A percentile compares a stretch with the other conserved stretches of the same genome.
Evolutionary conservation across 495 filamentous ascomycete species (phyloP).

Genomic region (Evansstolkia leycettana): DNA sequence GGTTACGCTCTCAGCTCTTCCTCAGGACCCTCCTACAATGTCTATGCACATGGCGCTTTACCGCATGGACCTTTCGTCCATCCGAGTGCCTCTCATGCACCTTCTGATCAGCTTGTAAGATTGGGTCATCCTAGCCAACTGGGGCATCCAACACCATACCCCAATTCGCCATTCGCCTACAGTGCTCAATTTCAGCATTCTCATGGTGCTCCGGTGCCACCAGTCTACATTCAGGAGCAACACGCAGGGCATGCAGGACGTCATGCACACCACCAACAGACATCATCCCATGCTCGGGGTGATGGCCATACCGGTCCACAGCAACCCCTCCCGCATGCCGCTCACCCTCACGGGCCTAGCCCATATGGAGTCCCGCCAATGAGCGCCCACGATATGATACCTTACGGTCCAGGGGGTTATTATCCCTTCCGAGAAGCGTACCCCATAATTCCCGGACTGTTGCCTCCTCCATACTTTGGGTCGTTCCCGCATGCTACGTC

Average conservation of each 20-base stretch:
- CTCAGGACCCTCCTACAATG: conserved; percentile 27
- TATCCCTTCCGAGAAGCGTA: conserved; percentile 31
- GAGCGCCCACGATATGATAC: conserved; percentile 35
- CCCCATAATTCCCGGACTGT: conserved; percentile 28
- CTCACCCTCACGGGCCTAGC: conserved; percentile 16
- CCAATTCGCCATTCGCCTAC: conserved; percentile 26
- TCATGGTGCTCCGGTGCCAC: conserved; percentile 20
- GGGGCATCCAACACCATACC: conserved; percentile 20
- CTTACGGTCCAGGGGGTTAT: conserved; percentile 30
- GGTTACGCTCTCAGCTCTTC: conserved; percentile 38
- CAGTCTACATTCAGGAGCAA: conserved; percentile 24
- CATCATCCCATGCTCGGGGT: conserved; percentile 15
- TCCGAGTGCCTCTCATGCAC: conserved; percentile 16
- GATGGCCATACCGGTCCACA: conserved; percentile 19
- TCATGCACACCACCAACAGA: conserved; percentile 13
- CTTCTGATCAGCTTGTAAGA: conserved; percentile 29
- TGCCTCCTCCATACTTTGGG: conserved; percentile 26
- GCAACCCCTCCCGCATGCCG: conserved; percentile 17
- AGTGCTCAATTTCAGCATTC: conserved; percentile 22
- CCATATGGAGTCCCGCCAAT: conserved; percentile 26
- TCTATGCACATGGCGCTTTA: conserved; percentile 18
- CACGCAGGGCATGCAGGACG: conserved; percentile 15
- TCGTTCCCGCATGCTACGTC: conserved; percentile 23
- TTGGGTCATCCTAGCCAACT: conserved; percentile 26
- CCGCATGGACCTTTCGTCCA: conserved; percentile 14